These are phyloP conservation scores for Elongisporangium senticosum DNA, from an alignment of 352 stramenopile species.

Conservation along the genomic window DNA sequence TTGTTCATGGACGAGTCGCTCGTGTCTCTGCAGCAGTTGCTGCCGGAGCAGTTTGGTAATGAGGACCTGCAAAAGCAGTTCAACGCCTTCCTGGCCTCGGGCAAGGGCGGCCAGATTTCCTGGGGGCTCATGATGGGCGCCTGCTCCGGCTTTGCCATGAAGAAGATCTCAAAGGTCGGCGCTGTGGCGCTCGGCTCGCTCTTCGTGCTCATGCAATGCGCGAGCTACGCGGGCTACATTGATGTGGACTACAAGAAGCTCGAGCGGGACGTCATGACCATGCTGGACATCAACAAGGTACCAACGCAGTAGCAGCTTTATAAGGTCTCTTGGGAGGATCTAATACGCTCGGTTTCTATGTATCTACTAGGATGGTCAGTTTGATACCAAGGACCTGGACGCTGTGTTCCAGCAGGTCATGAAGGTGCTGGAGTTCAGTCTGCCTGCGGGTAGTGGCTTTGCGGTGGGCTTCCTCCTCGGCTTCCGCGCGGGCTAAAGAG, in stretches of 20 bases:
- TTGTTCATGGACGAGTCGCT: conserved; percentile 32
- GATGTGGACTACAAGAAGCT: conserved; percentile 91
- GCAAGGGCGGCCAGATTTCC: conserved; percentile 74
- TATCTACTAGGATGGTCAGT: conserved; percentile 45
- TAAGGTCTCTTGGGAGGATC: not conserved
- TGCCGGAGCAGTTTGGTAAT: conserved; percentile 31
- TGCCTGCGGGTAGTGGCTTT: conserved; percentile 74
- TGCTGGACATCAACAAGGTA: conserved; percentile 82
- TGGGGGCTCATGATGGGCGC: conserved; percentile 89
- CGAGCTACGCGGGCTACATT: conserved; percentile 88
- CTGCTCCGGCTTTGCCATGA: conserved; percentile 86
- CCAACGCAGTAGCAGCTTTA: not conserved
- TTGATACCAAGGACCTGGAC: conserved; percentile 76
- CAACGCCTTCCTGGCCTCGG: conserved; percentile 57
- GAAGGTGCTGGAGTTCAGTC: conserved; percentile 72
- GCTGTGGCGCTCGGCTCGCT: conserved; percentile 78
- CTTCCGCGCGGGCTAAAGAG: conserved; percentile 57
- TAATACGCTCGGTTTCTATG: conserved; percentile 4
- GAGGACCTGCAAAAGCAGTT: conserved; percentile 43
- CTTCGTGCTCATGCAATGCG: conserved; percentile 86
- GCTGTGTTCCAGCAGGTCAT: conserved; percentile 70
- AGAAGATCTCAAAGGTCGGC: conserved; percentile 89
- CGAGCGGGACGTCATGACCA: conserved; percentile 59
- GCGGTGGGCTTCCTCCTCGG: conserved; percentile 66
- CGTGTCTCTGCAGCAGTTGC: conserved; percentile 21